A percentile compares a stretch with the other conserved stretches of the same genome.
Conservation (phyloP, 176 grass and related monocot species). For the Chrysopogon serrulatus region DNA sequence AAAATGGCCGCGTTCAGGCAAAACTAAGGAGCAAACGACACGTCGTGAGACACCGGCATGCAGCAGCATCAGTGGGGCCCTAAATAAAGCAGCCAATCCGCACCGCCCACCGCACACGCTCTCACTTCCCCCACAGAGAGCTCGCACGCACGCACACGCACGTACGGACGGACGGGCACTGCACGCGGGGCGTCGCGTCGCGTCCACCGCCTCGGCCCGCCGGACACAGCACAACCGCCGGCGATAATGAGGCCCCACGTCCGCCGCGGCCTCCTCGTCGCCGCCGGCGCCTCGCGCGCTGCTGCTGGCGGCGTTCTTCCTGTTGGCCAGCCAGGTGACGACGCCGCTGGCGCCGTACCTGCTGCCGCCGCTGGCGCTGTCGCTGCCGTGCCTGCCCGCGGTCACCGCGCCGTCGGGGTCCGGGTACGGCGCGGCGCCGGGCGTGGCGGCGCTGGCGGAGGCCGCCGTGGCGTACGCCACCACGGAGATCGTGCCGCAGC, state of each 20-base stretch:
- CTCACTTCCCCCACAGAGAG: not conserved
- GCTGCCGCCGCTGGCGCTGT: not conserved
- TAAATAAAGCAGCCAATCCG: constrained; percentile 28
- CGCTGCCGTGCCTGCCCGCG: constrained; percentile 23
- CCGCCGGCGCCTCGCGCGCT: constrained; percentile 11
- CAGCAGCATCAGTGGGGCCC: not conserved
- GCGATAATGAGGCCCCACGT: not conserved
- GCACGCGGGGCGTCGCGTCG: not conserved
- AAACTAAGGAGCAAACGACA: not conserved
- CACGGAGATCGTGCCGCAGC: constrained; percentile 36
- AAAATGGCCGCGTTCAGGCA: not conserved
- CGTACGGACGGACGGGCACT: not conserved
- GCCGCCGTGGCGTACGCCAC: constrained; percentile 26
- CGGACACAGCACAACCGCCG: not conserved
- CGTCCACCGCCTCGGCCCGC: not conserved
- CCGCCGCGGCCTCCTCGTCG: constrained; percentile 1
- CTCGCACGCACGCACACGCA: no score
- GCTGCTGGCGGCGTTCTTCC: not conserved
- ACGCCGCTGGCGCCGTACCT: constrained; percentile 19
- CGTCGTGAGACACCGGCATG: not conserved
- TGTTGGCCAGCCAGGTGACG: not conserved
- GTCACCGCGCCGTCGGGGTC: not conserved
- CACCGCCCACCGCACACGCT: not conserved
- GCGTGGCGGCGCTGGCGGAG: not conserved
- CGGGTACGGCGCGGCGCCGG: constrained; percentile 8